Base-by-base conservation (phyloP, 495 filamentous ascomycete genomes). In the Penicillium parvum region DNA sequence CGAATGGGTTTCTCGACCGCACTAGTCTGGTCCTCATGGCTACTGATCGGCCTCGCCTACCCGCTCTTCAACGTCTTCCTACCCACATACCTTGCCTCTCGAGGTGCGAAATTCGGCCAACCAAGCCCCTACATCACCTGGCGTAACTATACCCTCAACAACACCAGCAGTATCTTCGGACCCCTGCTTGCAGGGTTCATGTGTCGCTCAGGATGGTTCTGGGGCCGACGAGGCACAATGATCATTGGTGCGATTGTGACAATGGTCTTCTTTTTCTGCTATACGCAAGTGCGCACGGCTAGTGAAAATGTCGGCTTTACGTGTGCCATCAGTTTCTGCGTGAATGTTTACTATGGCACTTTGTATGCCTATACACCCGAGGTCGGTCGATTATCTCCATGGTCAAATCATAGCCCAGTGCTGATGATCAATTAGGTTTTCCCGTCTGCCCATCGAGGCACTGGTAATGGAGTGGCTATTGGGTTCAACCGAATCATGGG, bases 11-110 rank as follows among this genome's bases (percentile, higher is more conserved):
- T 20, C 17, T 20, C 33, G 16, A 36, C 33, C 5, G 5, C 22
- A 8, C 16, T 36, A 65, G 75, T 85, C 42, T 83, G 80, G 78
- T 41, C 81, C 5, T 78, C 73, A 0, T 84, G 81, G 81, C 64
- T 74, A 12, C 57, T 84, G n/a, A 79, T 85, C 44, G 82, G 81
- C 4, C 69, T 84, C 21, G 78, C 75, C 19, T 83, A 82, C 48
- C 81, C 80, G 6, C 62, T 85, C 6, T 84, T 80, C 61, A 79
- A 81, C 50, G 78, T 81, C 37, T 85, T 83, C 59, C 58, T 85
- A 1, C 75, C 69, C 3, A 48, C 53, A 12, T 75, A 74, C 36
- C 60, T 74, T 14, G 32, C 45, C 7, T 58, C 58, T 11, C 64
- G 66, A 16, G 70, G 33, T 11, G 18, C 18, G 5, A 20, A 36